These are phyloP conservation scores for Prunus mongolica DNA, from an alignment of 306 rosid species.

Conservation along the genomic window DNA sequence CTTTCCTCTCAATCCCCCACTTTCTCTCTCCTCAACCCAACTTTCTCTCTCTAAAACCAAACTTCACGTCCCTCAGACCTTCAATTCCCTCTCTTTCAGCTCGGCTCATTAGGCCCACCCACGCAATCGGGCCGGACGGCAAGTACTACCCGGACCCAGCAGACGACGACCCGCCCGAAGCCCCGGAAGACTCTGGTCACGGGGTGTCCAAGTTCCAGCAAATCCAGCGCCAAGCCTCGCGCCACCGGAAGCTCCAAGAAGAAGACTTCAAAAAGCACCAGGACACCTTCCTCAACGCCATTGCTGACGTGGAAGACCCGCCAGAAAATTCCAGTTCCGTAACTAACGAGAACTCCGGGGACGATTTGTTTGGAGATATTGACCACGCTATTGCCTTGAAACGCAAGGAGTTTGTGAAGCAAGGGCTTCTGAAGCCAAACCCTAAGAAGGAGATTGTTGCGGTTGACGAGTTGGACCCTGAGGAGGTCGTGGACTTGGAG, in stretches of 20 bases:
- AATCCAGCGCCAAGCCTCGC: constrained; percentile 71
- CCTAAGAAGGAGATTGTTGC: constrained; percentile 46
- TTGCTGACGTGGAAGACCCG: constrained; percentile 75
- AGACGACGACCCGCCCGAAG: constrained; percentile 90
- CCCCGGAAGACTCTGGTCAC: constrained; percentile 62
- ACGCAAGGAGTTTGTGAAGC: constrained; percentile 81
- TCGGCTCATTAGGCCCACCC: constrained; percentile 26
- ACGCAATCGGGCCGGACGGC: constrained; percentile 57
- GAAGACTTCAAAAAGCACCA: constrained; percentile 69
- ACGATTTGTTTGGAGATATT: constrained; percentile 79
- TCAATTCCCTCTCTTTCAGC: constrained; percentile 6
- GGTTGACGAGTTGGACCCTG: constrained; percentile 57
- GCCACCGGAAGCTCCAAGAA: constrained; percentile 63
- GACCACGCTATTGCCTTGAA: constrained; percentile 83
- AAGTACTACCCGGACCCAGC: constrained; percentile 75
- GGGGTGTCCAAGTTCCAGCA: constrained; percentile 77
- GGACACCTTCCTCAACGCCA: constrained; percentile 76
- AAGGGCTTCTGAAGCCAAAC: constrained; percentile 79
- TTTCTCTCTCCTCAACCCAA: constrained; percentile 32
- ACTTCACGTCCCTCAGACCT: constrained; percentile 13
- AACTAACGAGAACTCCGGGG: constrained; percentile 37
- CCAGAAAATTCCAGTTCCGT: constrained; percentile 34
- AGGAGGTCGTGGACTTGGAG: constrained; percentile 73
- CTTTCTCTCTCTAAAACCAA: constrained; percentile 26
- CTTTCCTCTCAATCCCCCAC: constrained; percentile 46